Percentiles rank a stretch among this genome's conserved stretches.
phyloP scores from a whole-genome alignment of 1,284 basidiomycete species.

The Ceratobasidium papillatum region DNA sequence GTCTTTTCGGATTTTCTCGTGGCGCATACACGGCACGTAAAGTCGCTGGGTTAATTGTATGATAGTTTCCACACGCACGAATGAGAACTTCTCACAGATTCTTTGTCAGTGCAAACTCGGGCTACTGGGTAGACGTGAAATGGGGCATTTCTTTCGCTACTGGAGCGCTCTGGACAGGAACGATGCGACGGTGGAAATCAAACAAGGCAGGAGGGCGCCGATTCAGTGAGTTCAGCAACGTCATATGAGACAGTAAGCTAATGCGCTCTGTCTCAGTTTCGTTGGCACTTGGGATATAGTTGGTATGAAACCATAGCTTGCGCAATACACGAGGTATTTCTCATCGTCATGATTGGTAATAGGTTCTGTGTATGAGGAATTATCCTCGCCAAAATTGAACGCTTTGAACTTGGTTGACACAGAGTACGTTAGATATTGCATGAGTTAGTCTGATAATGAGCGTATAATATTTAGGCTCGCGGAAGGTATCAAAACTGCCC shows the following conservation, averaged over 20 bases:
- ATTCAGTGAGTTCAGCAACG: constrained; percentile 4
- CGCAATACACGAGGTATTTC: background rate
- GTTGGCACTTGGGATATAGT: constrained; percentile 32
- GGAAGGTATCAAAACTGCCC: constrained; percentile 15
- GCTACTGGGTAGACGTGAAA: constrained; percentile 30
- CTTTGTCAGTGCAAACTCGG: constrained; percentile 27
- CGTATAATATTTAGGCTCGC: background rate
- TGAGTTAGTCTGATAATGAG: background rate
- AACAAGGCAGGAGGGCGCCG: background rate
- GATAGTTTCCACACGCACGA: background rate
- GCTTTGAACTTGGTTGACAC: constrained; percentile 27
- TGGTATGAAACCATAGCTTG: background rate
- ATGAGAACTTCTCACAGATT: background rate
- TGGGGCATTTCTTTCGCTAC: constrained; percentile 42
- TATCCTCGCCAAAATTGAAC: constrained; percentile 27
- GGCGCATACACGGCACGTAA: constrained; percentile 45
- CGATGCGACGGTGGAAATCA: background rate
- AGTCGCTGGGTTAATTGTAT: constrained; percentile 42
- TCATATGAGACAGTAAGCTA: background rate
- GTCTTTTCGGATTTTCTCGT: constrained; percentile 42
- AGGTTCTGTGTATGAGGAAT: constrained; percentile 29
- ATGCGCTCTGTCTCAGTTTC: background rate
- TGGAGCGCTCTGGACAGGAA: constrained; percentile 34
- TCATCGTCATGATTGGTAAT: background rate
- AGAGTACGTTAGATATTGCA: background rate